Conservation (phyloP, 495 filamentous ascomycete genomes). For the Podospora pseudopauciseta region DNA sequence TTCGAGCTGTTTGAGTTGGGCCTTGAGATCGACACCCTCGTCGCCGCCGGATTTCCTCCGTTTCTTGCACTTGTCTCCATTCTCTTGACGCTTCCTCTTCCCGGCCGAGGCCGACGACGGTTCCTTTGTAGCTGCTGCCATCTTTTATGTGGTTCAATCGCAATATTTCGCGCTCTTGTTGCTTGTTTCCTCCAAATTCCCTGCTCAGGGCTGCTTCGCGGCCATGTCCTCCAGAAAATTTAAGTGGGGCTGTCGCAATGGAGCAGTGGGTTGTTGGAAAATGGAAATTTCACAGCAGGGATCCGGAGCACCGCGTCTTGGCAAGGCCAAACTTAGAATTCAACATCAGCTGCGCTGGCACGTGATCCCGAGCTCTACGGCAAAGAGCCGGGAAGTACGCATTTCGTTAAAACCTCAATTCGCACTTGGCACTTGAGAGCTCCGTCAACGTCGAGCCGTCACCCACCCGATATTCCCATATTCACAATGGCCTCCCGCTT, state of each 20-base stretch:
- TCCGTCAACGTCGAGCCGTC: conserved; percentile 37
- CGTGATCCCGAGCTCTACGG: conserved; percentile 30
- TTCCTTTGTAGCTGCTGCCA: conserved; percentile 28
- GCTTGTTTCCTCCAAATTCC: neutral
- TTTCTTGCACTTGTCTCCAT: conserved; percentile 47
- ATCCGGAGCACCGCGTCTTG: neutral
- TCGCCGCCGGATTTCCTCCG: conserved; percentile 43
- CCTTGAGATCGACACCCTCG: conserved; percentile 40
- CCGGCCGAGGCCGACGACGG: conserved; percentile 24
- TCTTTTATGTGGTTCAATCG: conserved; percentile 10
- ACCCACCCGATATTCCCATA: conserved; percentile 44
- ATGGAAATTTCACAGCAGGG: conserved; percentile 8
- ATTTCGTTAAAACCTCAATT: conserved; percentile 53
- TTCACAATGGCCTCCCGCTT: conserved; percentile 92
- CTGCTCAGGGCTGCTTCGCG: neutral
- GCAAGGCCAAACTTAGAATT: neutral
- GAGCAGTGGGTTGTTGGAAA: neutral
- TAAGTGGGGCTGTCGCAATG: conserved; percentile 26
- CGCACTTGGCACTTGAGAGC: conserved; percentile 33
- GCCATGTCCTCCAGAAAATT: conserved; percentile 20
- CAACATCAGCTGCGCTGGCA: conserved; percentile 17
- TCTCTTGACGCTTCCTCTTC: conserved; percentile 47
- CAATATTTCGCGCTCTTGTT: neutral
- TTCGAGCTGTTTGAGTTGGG: conserved; percentile 66
- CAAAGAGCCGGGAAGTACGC: conserved; percentile 29